Evolutionary conservation across 768 basidiomycete genomes (phyloP).

Genomic region (Cystoderma amianthinum): DNA sequence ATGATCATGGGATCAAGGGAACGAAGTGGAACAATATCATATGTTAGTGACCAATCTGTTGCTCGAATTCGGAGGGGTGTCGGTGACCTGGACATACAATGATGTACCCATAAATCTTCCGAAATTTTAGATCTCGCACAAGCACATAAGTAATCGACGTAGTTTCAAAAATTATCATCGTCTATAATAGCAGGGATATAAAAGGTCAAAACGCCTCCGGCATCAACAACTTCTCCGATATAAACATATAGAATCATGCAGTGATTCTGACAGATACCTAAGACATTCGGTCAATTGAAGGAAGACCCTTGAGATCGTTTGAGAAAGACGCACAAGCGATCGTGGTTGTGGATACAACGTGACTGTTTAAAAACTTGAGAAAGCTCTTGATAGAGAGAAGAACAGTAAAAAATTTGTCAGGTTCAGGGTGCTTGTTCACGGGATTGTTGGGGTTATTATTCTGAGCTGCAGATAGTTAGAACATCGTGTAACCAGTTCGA

Average conservation of each 20-base stretch:
- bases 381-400: constrained; percentile 70
- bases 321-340: constrained; percentile 62
- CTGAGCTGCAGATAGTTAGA: constrained; percentile 7
- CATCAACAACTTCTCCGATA: constrained; percentile 71
- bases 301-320: constrained; percentile 16
- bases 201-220: constrained; percentile 82
- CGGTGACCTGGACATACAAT: too few relatives aligned
- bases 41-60: too few relatives aligned
- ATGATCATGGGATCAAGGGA: too few relatives aligned
- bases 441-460: constrained; percentile 20
- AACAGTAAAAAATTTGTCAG: constrained; percentile 54
- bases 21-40: too few relatives aligned
- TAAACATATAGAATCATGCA: constrained; percentile 88
- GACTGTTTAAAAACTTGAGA: constrained; percentile 73
- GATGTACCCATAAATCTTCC: too few relatives aligned
- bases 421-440: constrained; percentile 37
- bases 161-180: constrained; percentile 24
- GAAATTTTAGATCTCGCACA: too few relatives aligned
- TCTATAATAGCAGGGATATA: constrained; percentile 79
- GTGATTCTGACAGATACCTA: constrained; percentile 78
- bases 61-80: too few relatives aligned
- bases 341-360: constrained; percentile 76
- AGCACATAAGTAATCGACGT: background rate
- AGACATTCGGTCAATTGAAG: background rate
- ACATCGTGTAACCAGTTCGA: constrained; percentile 1